These are phyloP conservation scores for Ilex aquifolium DNA, from an alignment of 257 asterid species.

Conservation along the genomic window DNA sequence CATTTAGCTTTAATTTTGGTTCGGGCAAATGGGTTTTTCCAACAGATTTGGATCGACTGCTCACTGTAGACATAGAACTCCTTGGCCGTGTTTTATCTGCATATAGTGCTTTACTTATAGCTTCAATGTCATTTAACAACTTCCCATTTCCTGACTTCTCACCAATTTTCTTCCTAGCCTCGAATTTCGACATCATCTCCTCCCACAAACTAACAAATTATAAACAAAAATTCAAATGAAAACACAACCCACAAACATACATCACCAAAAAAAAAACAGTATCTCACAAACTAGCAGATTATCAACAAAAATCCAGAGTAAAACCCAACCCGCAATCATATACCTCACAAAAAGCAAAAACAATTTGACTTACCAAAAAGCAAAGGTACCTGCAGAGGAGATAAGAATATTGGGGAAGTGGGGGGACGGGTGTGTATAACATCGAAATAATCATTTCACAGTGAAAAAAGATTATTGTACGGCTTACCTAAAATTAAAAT, in stretches of 20 bases:
- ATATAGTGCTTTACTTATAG: slow-evolving; percentile 60
- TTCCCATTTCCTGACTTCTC: slow-evolving; percentile 60
- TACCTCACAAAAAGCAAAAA: slow-evolving; percentile 2
- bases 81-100: slow-evolving; percentile 43
- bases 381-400: not conserved
- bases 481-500: slow-evolving; percentile 5
- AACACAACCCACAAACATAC: slow-evolving; percentile 8
- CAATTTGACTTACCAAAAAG: not conserved
- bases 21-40: slow-evolving; percentile 52
- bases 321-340: slow-evolving; percentile 6
- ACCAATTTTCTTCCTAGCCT: slow-evolving; percentile 54
- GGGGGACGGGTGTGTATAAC: not conserved
- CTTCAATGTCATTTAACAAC: slow-evolving; percentile 66
- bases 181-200: slow-evolving; percentile 57
- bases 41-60: slow-evolving; percentile 84
- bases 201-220: slow-evolving; percentile 25
- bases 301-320: slow-evolving; percentile 15
- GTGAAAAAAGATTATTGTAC: not conserved
- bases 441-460: slow-evolving; percentile 9
- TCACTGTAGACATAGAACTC: slow-evolving; percentile 63
- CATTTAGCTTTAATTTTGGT: slow-evolving; percentile 43
- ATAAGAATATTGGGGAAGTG: not conserved
- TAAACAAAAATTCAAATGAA: slow-evolving; percentile 17
- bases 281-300: slow-evolving; percentile 23
- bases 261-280: not conserved